Conservation (phyloP, 2,329 filamentous ascomycete genomes). For the Colletotrichum sp. region DNA sequence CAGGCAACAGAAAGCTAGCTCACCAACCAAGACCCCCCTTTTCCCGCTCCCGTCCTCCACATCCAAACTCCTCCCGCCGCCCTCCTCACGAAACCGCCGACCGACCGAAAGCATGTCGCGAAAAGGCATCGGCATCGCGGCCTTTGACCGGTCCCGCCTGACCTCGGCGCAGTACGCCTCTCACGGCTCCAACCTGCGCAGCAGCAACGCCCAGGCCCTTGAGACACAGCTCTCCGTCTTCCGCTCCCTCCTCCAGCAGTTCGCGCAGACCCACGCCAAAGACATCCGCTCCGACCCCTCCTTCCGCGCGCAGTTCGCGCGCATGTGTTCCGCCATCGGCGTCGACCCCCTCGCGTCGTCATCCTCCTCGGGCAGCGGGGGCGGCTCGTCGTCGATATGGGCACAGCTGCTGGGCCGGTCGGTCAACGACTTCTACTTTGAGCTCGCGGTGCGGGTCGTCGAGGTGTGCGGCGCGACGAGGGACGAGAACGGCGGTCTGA, state of each 20-base stretch:
- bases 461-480: conserved; percentile 89
- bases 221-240: conserved; percentile 95
- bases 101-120: conserved; percentile 59
- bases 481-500: conserved; percentile 89
- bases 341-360: conserved; percentile 83
- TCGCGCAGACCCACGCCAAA: conserved; percentile 91
- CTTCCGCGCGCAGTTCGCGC: conserved; percentile 95
- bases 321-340: conserved; percentile 97
- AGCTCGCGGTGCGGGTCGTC: conserved; percentile 92
- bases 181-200: conserved; percentile 87
- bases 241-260: conserved; percentile 92
- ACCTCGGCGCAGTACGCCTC: conserved; percentile 88
- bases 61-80: neutral
- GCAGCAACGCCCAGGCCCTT: conserved; percentile 82
- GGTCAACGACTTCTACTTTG: conserved; percentile 99
- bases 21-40: neutral
- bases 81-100: neutral
- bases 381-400: conserved; percentile 76
- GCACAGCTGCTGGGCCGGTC: conserved; percentile 88
- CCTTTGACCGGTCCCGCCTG: conserved; percentile 84
- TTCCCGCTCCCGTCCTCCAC: neutral
- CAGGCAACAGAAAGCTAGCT: neutral
- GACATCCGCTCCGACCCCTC: conserved; percentile 95
- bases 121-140: conserved; percentile 87
- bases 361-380: conserved; percentile 39